A percentile compares a stretch with the other conserved stretches of the same genome.
These are phyloP conservation scores for Solanum hybrid DNA, from an alignment of 305 asterid species.

Conservation along the genomic window DNA sequence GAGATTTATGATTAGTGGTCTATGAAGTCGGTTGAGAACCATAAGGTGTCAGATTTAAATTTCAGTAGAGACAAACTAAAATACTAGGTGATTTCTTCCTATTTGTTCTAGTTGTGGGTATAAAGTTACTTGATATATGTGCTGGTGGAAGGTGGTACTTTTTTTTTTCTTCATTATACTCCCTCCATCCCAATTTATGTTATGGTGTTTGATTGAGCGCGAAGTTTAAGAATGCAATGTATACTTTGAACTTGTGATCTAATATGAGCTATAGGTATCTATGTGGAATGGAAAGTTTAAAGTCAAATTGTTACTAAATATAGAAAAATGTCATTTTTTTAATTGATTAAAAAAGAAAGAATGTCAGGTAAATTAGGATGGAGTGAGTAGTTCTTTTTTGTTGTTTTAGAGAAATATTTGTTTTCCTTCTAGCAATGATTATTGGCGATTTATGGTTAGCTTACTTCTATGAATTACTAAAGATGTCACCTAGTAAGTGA, in stretches of 20 bases:
- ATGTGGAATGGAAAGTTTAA: neutral
- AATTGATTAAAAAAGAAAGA: neutral
- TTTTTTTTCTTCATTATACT: neutral
- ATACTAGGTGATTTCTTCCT: neutral
- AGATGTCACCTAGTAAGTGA: neutral
- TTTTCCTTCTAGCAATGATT: neutral
- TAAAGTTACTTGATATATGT: neutral
- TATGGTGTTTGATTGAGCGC: neutral
- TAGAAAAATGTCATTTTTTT: neutral
- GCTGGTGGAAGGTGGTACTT: neutral
- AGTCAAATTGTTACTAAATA: neutral
- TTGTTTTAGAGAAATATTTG: neutral
- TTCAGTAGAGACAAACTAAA: neutral
- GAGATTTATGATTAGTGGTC: neutral
- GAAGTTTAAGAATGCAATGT: neutral
- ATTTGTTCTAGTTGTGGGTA: neutral
- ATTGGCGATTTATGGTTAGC: neutral
- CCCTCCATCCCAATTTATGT: neutral
- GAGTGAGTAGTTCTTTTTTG: neutral
- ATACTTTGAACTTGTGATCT: neutral
- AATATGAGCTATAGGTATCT: neutral
- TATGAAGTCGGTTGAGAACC: neutral
- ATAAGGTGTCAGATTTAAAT: neutral
- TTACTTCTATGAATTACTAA: neutral
- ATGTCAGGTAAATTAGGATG: neutral